Base-by-base conservation (phyloP, 371 early-diverging fungal genomes). In the Syncephalastrum sp. region DNA sequence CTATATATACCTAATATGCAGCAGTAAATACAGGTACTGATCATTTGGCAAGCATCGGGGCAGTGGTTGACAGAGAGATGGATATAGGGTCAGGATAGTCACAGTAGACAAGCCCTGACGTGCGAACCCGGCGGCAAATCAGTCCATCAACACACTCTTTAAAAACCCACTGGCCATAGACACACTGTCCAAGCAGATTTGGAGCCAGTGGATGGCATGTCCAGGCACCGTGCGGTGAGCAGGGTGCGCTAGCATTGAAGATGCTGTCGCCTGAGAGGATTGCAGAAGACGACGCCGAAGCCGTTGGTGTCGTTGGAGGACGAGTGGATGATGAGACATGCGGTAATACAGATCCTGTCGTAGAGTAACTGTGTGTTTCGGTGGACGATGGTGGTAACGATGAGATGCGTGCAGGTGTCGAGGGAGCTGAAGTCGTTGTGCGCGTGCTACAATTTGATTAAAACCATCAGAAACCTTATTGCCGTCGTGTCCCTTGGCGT, bases 151-250 rank as follows among this genome's bases (percentile, higher is more conserved):
- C 63, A 51, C 77, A 77, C 43, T 53, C 17, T 1, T 41, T 45
- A 1, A 69, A 55, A 3, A 57, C 45, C 72, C 70, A 77, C 52
- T 57, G 48, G 19, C 51, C 47, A 38, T 74, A 59, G 12, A 59
- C 43, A 52, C 77, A 77, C 10, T 47, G 19, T n/a, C 58, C 43
- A 51, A 50, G 3, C 45, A 47, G 12, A 17, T 17, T 33, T 33
- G 10, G 10, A 10, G 13, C 45, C 29, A 19, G 41, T 21, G 29
- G 10, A 33, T 33, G 38, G 10, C 58, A 58, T 5, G 29, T 27
- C n/a, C 43, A 25, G 51, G 60, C 52, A 38, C 68, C 69, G 14
- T 48, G 10, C 8, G 38, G 21, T 15, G 58, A 58, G 21, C 64
- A 54, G 46, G 50, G 16, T 16, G 56, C 42, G 50, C 63, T 54